Evolutionary conservation across 768 basidiomycete genomes (phyloP), one percentile per base, ranked within the genome.

Genomic region (Amanita polypyramis): DNA sequence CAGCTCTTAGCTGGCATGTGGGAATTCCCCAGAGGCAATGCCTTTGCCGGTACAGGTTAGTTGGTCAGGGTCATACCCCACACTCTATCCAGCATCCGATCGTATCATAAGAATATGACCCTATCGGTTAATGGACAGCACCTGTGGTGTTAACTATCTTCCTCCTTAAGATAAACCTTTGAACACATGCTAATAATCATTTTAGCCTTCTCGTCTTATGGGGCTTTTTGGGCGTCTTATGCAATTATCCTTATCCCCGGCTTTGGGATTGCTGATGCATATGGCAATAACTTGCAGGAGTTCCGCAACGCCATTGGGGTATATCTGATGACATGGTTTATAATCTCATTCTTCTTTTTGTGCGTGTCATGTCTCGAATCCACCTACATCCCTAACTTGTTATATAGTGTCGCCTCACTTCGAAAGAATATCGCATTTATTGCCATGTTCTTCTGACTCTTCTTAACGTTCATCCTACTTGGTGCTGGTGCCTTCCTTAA

Each of bases 161-260:
- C 4, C 7, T 27, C 4, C 3, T 27, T 27, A 27, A 27, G 3
- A 4, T 27, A 4, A 27, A 27, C 25, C 25, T 27, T 27, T 7
- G 25, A 27, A 15, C 27, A 32, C 45, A 7, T 42, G 23, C 47
- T 58, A 29, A 54, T 38, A 7, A 45, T 32, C 19, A 34, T 52
- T 45, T 29, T 55, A 85, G 88, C 87, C 0, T 92, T 91, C 72
- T 70, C 78, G 0, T 83, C 82, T 1, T 93, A 85, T 52, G 90
- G 90, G 19, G 85, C 80, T 2, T 93, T 92, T 72, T 93, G 89
- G 89, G 68, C 91, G 67, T 88, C 88, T 4, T 92, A 78, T 43
- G 86, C 78, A 3, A 69, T 76, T 0, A 79, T 93, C 55, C 63
- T 83, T 58, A 73, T 88, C 40, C 90, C 90, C 1, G 71, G 74